These are phyloP conservation scores for Yamadazyma sp. DNA, from an alignment of 1,139 yeast species.

Conservation along the genomic window DNA sequence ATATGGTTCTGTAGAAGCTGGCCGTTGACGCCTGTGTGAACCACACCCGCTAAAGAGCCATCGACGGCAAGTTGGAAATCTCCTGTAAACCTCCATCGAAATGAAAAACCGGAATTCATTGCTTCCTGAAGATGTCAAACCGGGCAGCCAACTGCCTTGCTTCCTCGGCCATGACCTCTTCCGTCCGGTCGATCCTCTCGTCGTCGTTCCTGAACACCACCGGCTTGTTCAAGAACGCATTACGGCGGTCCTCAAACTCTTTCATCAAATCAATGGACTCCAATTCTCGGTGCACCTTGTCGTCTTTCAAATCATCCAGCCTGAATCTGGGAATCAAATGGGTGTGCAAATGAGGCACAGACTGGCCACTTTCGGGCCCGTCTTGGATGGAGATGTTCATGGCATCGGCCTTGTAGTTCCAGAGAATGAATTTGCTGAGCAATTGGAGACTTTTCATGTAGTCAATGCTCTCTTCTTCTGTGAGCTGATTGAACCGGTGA, in stretches of 20 bases:
- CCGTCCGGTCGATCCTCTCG: constrained; percentile 51
- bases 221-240: constrained; percentile 15
- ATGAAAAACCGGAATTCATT: background rate
- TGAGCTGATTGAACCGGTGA: constrained; percentile 63
- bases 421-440: constrained; percentile 64
- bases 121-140: constrained; percentile 20
- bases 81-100: too few species aligned
- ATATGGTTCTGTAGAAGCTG: too few species aligned
- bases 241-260: constrained; percentile 33
- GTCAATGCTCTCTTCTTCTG: constrained; percentile 71
- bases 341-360: constrained; percentile 90
- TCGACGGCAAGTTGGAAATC: too few species aligned
- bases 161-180: constrained; percentile 65
- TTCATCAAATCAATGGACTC: constrained; percentile 46
- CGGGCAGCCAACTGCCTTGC: constrained; percentile 52
- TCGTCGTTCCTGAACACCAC: constrained; percentile 27
- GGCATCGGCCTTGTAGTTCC: constrained; percentile 72
- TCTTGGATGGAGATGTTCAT: constrained; percentile 91
- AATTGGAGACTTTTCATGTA: constrained; percentile 76
- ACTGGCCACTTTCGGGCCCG: constrained; percentile 94
- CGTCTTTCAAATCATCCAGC: constrained; percentile 68
- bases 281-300: constrained; percentile 55
- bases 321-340: constrained; percentile 83
- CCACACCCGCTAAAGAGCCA: too few species aligned
- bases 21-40: too few species aligned